Percentiles rank a stretch among this genome's conserved stretches.
These are phyloP conservation scores for Salix brachista DNA, from an alignment of 345 rosid genomes.

Conservation along the genomic window DNA sequence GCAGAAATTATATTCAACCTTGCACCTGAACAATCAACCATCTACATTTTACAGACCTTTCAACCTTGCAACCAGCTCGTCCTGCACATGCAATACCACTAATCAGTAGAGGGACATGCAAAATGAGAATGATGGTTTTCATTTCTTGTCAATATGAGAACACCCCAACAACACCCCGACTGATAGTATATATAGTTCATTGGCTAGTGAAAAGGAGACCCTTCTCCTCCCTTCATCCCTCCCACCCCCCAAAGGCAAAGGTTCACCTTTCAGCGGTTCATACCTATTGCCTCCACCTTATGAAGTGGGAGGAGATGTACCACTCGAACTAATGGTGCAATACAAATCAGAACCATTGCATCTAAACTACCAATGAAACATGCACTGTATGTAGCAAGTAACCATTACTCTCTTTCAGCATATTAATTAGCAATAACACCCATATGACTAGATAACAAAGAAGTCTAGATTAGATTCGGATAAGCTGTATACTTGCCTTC, in stretches of 20 bases:
- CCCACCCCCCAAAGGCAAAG: not conserved
- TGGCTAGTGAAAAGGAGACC: not conserved
- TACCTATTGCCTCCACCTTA: not conserved
- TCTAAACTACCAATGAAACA: not conserved
- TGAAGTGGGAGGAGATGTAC: not conserved
- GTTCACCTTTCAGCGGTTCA: not conserved
- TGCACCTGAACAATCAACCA: slow-evolving; percentile 22
- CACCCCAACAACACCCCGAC: not conserved
- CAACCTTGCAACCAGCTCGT: slow-evolving; percentile 77
- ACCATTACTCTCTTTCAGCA: not conserved
- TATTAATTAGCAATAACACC: not conserved
- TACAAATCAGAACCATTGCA: not conserved
- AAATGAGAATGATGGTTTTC: not conserved
- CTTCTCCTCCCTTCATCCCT: not conserved
- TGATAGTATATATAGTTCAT: not conserved
- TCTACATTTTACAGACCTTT: slow-evolving; percentile 32
- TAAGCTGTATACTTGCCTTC: slow-evolving; percentile 50
- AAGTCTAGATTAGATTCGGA: not conserved
- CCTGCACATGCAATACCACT: slow-evolving; percentile 43
- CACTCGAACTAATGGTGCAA: not conserved
- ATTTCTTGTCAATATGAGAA: not conserved
- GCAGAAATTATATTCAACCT: not conserved
- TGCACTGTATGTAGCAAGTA: not conserved
- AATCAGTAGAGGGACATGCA: slow-evolving; percentile 1
- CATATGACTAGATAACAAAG: not conserved